phyloP scores from a whole-genome alignment of 176 grass and related monocot species.

The Alloteropsis semialata region DNA sequence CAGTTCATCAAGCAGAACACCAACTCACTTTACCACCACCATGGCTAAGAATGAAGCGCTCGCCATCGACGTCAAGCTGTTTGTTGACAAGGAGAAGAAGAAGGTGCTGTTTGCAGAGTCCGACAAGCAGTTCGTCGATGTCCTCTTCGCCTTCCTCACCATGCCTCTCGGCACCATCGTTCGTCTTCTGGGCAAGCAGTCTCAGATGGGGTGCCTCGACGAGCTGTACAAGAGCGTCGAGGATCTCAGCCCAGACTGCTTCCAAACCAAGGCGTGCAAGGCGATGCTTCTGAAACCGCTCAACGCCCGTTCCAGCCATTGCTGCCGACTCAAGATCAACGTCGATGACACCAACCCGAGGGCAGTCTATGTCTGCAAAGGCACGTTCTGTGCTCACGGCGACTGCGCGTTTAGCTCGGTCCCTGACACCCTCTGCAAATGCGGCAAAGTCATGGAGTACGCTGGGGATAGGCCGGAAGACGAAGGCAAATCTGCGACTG shows the following conservation, averaged over 20 bases:
- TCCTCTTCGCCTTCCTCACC: slow-evolving; percentile 59
- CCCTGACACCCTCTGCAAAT: not conserved
- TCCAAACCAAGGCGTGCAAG: slow-evolving; percentile 27
- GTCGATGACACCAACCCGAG: not conserved
- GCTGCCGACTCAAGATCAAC: not conserved
- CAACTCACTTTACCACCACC: not conserved
- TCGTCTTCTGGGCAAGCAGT: slow-evolving; percentile 34
- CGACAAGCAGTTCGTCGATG: slow-evolving; percentile 41
- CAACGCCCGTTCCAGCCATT: not conserved
- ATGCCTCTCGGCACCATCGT: slow-evolving; percentile 46
- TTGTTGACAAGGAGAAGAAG: slow-evolving; percentile 33
- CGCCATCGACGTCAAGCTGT: slow-evolving; percentile 23
- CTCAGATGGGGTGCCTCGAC: slow-evolving; percentile 26
- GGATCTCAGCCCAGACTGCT: not conserved
- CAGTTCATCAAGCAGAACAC: not conserved
- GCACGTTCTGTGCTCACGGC: not conserved
- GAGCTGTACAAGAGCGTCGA: slow-evolving; percentile 38
- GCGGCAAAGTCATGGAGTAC: not conserved
- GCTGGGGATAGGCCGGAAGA: not conserved
- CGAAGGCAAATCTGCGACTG: not conserved
- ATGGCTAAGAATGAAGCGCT: not conserved
- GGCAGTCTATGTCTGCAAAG: not conserved
- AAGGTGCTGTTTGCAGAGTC: slow-evolving; percentile 42
- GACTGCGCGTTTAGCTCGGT: not conserved
- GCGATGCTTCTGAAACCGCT: slow-evolving; percentile 26